Percentiles rank a stretch among this genome's conserved stretches.
Conservation (phyloP, 257 asterid species). For the Solanum pennellii region DNA sequence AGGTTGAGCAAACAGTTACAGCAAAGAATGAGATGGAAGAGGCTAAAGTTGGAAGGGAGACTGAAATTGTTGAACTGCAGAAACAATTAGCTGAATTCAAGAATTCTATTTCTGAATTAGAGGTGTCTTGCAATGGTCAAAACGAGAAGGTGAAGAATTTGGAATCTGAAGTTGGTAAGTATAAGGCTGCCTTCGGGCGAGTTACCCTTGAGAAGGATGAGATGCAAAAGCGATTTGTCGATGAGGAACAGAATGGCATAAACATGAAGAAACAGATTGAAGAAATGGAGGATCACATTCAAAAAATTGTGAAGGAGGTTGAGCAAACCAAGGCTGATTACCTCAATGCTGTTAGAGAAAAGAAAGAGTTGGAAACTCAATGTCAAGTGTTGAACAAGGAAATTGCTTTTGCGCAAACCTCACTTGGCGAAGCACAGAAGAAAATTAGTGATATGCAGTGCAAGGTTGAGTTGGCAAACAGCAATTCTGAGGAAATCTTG, state of each 20-base stretch:
- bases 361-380: conserved; percentile 27
- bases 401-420: conserved; percentile 21
- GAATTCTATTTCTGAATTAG: conserved; percentile 19
- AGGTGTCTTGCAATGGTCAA: conserved; percentile 13
- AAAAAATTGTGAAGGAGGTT: conserved; percentile 8
- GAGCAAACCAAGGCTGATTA: conserved; percentile 33
- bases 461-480: conserved; percentile 26
- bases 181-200: conserved; percentile 18
- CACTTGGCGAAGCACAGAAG: conserved; percentile 13
- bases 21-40: conserved; percentile 31
- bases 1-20: conserved; percentile 18
- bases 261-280: conserved; percentile 24
- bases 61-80: conserved; percentile 29
- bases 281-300: conserved; percentile 32
- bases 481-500: conserved; percentile 26
- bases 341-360: conserved; percentile 17
- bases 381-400: conserved; percentile 29
- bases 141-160: conserved; percentile 23
- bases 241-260: conserved; percentile 28
- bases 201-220: conserved; percentile 32
- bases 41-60: conserved; percentile 25
- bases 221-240: conserved; percentile 8
- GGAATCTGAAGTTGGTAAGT: conserved; percentile 30
- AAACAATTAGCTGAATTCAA: conserved; percentile 28
- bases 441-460: conserved; percentile 23